Evolutionary conservation across 176 grass and related monocot species (phyloP).

Genomic region (Dactylis glomerata): DNA sequence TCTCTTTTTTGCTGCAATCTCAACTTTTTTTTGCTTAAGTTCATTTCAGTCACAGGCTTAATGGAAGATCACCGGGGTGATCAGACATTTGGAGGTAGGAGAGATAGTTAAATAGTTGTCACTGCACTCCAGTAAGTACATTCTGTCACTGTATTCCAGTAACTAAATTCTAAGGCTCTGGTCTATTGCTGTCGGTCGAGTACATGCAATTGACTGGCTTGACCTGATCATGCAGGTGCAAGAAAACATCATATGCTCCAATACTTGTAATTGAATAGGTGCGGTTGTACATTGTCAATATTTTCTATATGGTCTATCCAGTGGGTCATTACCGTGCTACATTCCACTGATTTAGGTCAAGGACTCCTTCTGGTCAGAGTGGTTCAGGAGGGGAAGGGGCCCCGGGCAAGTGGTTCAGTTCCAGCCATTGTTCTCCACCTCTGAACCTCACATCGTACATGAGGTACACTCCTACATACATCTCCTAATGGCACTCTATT

Average conservation of each 20-base stretch:
- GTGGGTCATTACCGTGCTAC: slow-evolving; percentile 19
- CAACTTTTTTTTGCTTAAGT: neutral
- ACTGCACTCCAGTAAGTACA: neutral
- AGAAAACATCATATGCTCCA: neutral
- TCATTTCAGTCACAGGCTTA: neutral
- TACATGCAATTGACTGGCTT: slow-evolving; percentile 19
- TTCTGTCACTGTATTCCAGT: no score
- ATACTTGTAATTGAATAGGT: neutral
- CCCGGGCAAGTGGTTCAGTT: slow-evolving; percentile 18
- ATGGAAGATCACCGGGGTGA: neutral
- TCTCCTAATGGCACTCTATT: neutral
- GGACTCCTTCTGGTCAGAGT: neutral
- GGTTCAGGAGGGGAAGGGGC: neutral
- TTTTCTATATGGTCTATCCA: slow-evolving; percentile 10
- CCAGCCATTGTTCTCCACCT: slow-evolving; percentile 12
- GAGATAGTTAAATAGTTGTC: neutral
- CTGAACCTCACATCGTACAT: neutral
- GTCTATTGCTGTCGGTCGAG: neutral
- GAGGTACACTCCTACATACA: slow-evolving; percentile 24
- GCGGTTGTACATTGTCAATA: neutral
- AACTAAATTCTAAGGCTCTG: neutral
- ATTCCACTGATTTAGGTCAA: neutral
- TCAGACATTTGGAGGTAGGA: neutral
- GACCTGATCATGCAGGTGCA: neutral
- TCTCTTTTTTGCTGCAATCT: no score